phyloP scores from a whole-genome alignment of 768 basidiomycete genomes.

The Suillus occidentalis region DNA sequence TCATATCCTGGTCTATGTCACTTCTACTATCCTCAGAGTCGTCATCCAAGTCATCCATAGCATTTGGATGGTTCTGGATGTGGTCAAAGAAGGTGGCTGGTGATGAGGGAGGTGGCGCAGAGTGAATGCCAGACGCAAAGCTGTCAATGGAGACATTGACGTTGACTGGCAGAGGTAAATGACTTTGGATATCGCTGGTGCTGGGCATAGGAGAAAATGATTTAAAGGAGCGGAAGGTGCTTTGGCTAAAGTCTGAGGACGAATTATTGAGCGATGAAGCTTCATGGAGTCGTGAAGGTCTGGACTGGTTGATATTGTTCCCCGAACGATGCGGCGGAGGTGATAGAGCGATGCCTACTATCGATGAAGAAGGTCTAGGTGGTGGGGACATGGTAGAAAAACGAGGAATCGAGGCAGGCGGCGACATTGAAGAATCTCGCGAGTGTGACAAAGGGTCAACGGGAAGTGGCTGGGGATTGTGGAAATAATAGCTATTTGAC shows the following conservation, averaged over 20 bases:
- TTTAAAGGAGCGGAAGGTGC: constrained; percentile 31
- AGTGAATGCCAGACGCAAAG: constrained; percentile 48
- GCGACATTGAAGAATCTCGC: constrained; percentile 23
- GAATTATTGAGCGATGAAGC: constrained; percentile 21
- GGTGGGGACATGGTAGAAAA: constrained; percentile 52
- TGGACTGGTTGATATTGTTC: constrained; percentile 20
- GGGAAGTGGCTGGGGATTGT: constrained; percentile 20
- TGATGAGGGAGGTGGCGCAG: constrained; percentile 64
- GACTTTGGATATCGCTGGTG: constrained; percentile 9
- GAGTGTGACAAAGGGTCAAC: constrained; percentile 13
- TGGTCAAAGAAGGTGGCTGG: constrained; percentile 75
- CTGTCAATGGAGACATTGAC: constrained; percentile 48
- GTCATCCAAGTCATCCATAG: constrained; percentile 66
- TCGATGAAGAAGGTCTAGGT: constrained; percentile 59
- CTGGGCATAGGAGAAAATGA: constrained; percentile 27
- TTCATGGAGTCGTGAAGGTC: constrained; percentile 17
- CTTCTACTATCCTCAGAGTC: constrained; percentile 48
- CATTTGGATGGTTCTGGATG: constrained; percentile 68
- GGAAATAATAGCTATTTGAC: constrained; percentile 35
- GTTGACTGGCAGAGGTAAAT: constrained; percentile 28
- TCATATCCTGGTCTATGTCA: constrained; percentile 40
- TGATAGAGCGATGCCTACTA: constrained; percentile 54
- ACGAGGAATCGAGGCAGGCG: constrained; percentile 19
- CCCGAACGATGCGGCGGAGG: constrained; percentile 45
- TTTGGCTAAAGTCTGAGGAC: constrained; percentile 25